Base-by-base conservation (phyloP, 139 green algal genomes). In the Volvox africanus region DNA sequence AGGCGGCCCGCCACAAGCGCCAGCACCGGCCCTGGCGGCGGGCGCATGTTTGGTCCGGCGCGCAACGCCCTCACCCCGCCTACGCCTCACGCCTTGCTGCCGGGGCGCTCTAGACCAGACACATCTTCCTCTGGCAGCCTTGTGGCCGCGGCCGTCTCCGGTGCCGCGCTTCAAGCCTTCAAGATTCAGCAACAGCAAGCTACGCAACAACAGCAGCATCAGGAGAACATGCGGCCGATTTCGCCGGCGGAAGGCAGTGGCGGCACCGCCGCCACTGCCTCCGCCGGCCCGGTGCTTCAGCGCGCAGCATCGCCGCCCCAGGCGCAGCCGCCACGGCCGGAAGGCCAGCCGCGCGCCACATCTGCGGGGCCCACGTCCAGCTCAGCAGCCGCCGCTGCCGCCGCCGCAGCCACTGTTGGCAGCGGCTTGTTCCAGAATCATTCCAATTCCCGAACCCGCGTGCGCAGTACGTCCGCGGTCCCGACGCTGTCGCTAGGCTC, bases 131-230 rank as follows among this genome's bases (percentile, higher is more conserved):
- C 67, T 1, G 26, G 26, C 33, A 85, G 55, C 86, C 73, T 90
- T 24, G 30, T 84, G 1, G 86, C 86, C 12, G 86, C 86, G 44
- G 86, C 86, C 18, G 75, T 77, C 37, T 83, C 86, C 1, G 86
- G 73, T 0, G 86, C 86, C 12, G 86, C 86, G 17, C 28, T 89
- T n/a, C 85, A 89, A 22, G 85, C 85, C 16, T 82, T 82, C 35
- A 55, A 73, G n/a, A 30, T 71, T 37, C 69, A 75, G 71, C 68
- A 81, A 37, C 68, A n/a, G 26, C 80, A 86, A 69, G 37, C 1
- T 61, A 20, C 32, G 0, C 78, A 84, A 35, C 36, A 65, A 50
- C 16, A 24, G 37, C 78, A 67, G 36, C 78, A 84, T 44, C 78
- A 67, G 17, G 37, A 84, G 78, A 24, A 2, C 37, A 18, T 30